phyloP scores from a whole-genome alignment of 345 rosid genomes.

The Clausena lansium region DNA sequence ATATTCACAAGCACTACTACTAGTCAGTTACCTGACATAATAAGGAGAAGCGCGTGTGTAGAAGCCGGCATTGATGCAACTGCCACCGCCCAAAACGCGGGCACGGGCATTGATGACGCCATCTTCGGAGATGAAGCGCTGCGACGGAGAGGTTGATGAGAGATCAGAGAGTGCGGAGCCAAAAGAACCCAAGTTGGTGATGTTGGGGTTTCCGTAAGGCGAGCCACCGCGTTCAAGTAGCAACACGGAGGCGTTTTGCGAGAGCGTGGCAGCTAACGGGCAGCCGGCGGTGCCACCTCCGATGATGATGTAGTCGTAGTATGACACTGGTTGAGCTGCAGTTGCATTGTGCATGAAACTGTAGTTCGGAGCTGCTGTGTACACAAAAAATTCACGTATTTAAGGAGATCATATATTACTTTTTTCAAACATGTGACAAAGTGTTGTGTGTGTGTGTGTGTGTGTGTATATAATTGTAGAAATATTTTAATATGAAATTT shows the following conservation, averaged over 20 bases:
- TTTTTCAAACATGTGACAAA: no score
- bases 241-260: conserved; percentile 53
- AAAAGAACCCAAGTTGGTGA: conserved; percentile 42
- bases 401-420: no score
- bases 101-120: conserved; percentile 73
- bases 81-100: conserved; percentile 70
- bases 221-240: conserved; percentile 75
- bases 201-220: conserved; percentile 59
- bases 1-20: no score
- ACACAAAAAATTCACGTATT: no score
- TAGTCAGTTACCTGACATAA: conserved; percentile 33
- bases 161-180: conserved; percentile 54
- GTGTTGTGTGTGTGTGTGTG: no score
- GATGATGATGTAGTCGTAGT: conserved; percentile 63
- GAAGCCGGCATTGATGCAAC: conserved; percentile 66
- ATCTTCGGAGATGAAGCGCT: conserved; percentile 67
- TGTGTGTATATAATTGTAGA: no score
- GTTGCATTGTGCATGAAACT: conserved; percentile 44
- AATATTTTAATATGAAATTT: no score
- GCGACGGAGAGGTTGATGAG: conserved; percentile 54
- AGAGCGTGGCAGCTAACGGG: conserved; percentile 74
- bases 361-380: conserved; percentile 38
- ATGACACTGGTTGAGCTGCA: conserved; percentile 23
- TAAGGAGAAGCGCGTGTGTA: conserved; percentile 49
- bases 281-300: conserved; percentile 91